Evolutionary conservation across 2,329 filamentous ascomycete genomes (phyloP).

Genomic region (Diaporthe eres): DNA sequence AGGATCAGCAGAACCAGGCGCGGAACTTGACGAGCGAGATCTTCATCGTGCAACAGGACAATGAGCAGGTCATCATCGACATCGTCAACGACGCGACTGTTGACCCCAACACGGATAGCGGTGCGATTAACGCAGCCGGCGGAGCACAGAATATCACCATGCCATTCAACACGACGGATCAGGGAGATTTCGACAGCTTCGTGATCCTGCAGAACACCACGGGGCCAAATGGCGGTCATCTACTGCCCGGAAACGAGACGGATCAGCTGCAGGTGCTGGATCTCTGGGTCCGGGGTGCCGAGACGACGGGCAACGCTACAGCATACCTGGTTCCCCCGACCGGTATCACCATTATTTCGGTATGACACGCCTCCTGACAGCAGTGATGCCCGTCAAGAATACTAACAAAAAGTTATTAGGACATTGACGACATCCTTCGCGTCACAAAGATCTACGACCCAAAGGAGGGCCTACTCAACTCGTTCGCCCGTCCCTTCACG

Average conservation of each 20-base stretch:
- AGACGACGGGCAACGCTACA: conserved; percentile 78
- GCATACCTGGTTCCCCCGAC: conserved; percentile 80
- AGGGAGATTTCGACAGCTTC: conserved; percentile 83
- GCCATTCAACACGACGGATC: conserved; percentile 74
- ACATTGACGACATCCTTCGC: conserved; percentile 21
- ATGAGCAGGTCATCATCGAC: conserved; percentile 74
- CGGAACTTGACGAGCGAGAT: conserved; percentile 81
- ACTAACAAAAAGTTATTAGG: not conserved
- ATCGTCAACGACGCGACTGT: conserved; percentile 62
- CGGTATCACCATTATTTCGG: conserved; percentile 80
- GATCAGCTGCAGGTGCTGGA: conserved; percentile 76
- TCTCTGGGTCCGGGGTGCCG: conserved; percentile 73
- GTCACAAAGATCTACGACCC: conserved; percentile 86
- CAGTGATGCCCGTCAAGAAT: not conserved
- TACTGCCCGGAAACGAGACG: conserved; percentile 76
- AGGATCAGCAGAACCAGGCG: conserved; percentile 74
- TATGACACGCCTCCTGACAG: conserved; percentile 81
- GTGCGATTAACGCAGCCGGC: conserved; percentile 66
- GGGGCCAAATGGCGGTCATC: conserved; percentile 60
- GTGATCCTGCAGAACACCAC: conserved; percentile 72
- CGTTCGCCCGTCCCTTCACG: conserved; percentile 79
- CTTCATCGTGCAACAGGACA: conserved; percentile 80
- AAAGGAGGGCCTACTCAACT: conserved; percentile 81
- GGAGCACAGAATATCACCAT: conserved; percentile 74
- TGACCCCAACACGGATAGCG: conserved; percentile 69